These are phyloP conservation scores for Hypoxylon fuscum DNA, from an alignment of 495 filamentous ascomycete species.

Conservation along the genomic window DNA sequence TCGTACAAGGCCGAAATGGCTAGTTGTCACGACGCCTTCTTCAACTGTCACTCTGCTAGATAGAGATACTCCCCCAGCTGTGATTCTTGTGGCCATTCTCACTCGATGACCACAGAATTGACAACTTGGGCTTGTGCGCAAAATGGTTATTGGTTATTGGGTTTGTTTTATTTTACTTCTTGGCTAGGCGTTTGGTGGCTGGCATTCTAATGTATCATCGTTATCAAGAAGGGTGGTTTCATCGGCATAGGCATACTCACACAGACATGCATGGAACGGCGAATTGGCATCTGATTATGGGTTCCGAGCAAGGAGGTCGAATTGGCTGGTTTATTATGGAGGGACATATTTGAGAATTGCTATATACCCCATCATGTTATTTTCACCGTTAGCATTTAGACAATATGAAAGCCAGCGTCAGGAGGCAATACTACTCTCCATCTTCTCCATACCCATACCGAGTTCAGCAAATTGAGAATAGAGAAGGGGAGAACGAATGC, in stretches of 20 bases:
- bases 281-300: slow-evolving; percentile 24
- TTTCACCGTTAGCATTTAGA: slow-evolving; percentile 26
- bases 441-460: no score
- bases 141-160: no score
- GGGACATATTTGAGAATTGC: slow-evolving; percentile 32
- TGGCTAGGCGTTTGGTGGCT: slow-evolving; percentile 38
- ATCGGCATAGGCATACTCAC: slow-evolving; percentile 28
- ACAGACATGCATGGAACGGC: slow-evolving; percentile 25
- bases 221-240: slow-evolving; percentile 22
- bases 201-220: slow-evolving; percentile 30
- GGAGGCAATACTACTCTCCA: slow-evolving; percentile 27
- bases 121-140: no score
- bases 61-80: slow-evolving; percentile 19
- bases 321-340: slow-evolving; percentile 21
- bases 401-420: slow-evolving; percentile 23
- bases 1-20: slow-evolving; percentile 36
- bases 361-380: slow-evolving; percentile 36
- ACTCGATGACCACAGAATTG: no score
- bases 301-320: slow-evolving; percentile 11
- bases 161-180: no score
- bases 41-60: slow-evolving; percentile 33
- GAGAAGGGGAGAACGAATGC: no score
- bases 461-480: slow-evolving; percentile 31
- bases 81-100: slow-evolving; percentile 17
- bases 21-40: slow-evolving; percentile 28